Evolutionary conservation across 768 basidiomycete species (phyloP).

Genomic region (Leccinum variicolor): DNA sequence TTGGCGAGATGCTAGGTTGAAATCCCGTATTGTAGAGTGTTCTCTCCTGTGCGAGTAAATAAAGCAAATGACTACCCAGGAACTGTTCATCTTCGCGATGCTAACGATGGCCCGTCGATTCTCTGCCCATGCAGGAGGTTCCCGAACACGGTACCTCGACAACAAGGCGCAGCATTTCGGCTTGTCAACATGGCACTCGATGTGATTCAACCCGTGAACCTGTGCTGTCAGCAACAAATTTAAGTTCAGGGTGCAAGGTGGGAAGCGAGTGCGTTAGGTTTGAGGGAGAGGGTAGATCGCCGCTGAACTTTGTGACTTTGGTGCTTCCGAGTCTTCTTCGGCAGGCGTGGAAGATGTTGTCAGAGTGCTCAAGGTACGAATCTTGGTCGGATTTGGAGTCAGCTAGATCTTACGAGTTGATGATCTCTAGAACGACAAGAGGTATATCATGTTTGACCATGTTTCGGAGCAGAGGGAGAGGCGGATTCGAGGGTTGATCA

Average conservation of each 20-base stretch:
- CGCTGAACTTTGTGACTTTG: slow-evolving; percentile 5
- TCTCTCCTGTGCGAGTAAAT: slow-evolving; percentile 11
- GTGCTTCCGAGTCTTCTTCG: neutral
- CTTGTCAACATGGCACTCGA: neutral
- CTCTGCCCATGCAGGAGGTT: slow-evolving; percentile 17
- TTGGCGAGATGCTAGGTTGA: slow-evolving; percentile 4
- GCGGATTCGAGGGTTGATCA: slow-evolving; percentile 67
- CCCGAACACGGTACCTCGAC: neutral
- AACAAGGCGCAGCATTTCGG: neutral
- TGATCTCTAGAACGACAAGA: slow-evolving; percentile 71
- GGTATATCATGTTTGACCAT: slow-evolving; percentile 85
- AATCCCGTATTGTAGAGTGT: slow-evolving; percentile 8
- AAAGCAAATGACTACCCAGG: slow-evolving; percentile 13
- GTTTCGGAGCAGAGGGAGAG: slow-evolving; percentile 78
- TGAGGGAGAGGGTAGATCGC: slow-evolving; percentile 14
- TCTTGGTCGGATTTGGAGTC: neutral
- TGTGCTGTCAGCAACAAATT: neutral
- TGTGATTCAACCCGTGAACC: neutral
- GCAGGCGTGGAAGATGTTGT: slow-evolving; percentile 63
- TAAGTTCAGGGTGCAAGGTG: neutral
- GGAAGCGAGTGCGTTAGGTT: neutral
- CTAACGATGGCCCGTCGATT: slow-evolving; percentile 11
- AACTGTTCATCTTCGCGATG: slow-evolving; percentile 11
- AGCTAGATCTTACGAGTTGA: slow-evolving; percentile 6
- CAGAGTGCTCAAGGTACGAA: slow-evolving; percentile 80